Percentiles rank a stretch among this genome's conserved stretches.
phyloP scores from a whole-genome alignment of 2,329 filamentous ascomycete genomes.

The Salinomyces thailandicus region DNA sequence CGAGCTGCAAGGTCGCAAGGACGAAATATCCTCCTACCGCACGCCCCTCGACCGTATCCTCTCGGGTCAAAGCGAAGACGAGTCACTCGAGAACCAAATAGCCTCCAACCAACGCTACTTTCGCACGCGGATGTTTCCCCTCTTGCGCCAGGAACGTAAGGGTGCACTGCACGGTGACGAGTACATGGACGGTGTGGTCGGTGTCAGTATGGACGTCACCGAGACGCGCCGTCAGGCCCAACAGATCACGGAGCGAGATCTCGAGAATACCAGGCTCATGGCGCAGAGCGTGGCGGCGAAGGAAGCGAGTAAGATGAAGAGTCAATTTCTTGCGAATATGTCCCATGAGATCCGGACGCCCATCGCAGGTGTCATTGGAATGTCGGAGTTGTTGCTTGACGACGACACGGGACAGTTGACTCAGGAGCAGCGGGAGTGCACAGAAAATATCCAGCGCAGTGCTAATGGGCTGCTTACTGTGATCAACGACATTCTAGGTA shows the following conservation, averaged over 20 bases:
- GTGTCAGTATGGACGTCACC: constrained; percentile 70
- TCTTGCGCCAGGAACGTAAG: constrained; percentile 46
- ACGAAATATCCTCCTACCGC: constrained; percentile 35
- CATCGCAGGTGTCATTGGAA: constrained; percentile 70
- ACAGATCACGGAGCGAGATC: constrained; percentile 51
- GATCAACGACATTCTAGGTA: constrained; percentile 70
- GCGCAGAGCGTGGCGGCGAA: constrained; percentile 70
- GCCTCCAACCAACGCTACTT: constrained; percentile 55
- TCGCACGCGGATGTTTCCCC: constrained; percentile 59
- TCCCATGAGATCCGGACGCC: constrained; percentile 39
- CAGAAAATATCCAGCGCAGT: constrained; percentile 68
- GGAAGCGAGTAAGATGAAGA: constrained; percentile 70
- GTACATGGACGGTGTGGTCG: constrained; percentile 61
- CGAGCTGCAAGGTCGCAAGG: constrained; percentile 18
- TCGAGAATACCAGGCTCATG: constrained; percentile 57
- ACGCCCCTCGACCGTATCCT: constrained; percentile 55
- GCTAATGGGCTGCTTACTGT: constrained; percentile 74
- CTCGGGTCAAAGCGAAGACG: constrained; percentile 48
- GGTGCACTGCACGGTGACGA: constrained; percentile 41
- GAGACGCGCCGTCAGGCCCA: constrained; percentile 56
- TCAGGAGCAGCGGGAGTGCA: constrained; percentile 62
- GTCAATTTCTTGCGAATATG: constrained; percentile 62
- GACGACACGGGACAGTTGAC: constrained; percentile 45
- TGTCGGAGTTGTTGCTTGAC: constrained; percentile 64
- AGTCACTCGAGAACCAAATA: constrained; percentile 52